Base-by-base conservation (phyloP, 2,329 filamentous ascomycete species). In the Juglanconis oblonga region DNA sequence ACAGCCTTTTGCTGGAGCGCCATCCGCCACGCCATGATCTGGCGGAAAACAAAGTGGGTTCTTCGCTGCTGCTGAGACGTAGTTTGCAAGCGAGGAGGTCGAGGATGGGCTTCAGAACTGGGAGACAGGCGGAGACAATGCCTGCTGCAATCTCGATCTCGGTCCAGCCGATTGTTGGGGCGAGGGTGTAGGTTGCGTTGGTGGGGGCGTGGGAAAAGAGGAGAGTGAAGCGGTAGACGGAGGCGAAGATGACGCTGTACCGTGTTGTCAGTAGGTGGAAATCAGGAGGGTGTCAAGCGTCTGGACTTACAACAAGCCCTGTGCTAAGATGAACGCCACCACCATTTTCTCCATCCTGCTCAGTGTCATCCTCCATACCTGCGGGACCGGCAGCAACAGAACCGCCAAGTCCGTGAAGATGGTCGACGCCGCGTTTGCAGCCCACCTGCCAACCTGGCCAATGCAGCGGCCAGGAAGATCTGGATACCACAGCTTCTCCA, bases 71-170 rank as follows among this genome's bases (percentile, higher is more conserved):
- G 31, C n/a, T 79, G 17, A 79, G 72, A n/a, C 77, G 75, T 10
- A 79, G 64, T 3, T 69, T 72, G 5, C 75, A 72, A 3, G 76
- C 70, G 7, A 77, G 69, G 9, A 66, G 17, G 3, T 72, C 70
- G 36, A 81, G 64, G 13, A 80, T 73, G 3, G 80, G 80, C 5
- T 79, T 74, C 44, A 84, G 70, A 0, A 81, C 82, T 0, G 82
- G 82, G 0, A 83, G 76, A 63, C 79, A 82, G 6, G 81, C 81
- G 0, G 80, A 81, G 48, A 82, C 72, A 63, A 85, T 81, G 53
- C 80, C 82, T 0, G 77, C 75, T 0, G 78, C 73, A 68, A 79
- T 76, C 65, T 82, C 80, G 62, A 81, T 77, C 4, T 72, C 72
- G 6, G 78, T 79, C 80, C 79, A 82, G 56, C 74, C 77, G 4